These are phyloP conservation scores for Cytospora chrysosperma DNA, from an alignment of 2,329 filamentous ascomycete species.

Conservation along the genomic window DNA sequence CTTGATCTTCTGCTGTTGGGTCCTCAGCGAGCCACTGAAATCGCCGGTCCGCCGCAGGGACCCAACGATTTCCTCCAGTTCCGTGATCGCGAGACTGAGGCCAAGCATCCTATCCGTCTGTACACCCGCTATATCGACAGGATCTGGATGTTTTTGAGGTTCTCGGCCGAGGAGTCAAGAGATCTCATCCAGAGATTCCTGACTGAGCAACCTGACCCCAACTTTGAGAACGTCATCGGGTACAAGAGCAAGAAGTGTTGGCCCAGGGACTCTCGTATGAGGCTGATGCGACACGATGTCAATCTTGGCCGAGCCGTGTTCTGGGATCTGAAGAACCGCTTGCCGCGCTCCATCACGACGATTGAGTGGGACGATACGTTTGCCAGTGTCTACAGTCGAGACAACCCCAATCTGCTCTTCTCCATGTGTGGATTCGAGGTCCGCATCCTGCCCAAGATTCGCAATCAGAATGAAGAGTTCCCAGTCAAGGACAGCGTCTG, in stretches of 20 bases:
- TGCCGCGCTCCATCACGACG: conserved; percentile 91
- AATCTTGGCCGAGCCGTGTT: conserved; percentile 97
- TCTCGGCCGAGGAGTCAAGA: conserved; percentile 88
- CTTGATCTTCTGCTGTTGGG: conserved; percentile 90
- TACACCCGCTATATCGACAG: conserved; percentile 98
- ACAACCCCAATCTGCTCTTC: conserved; percentile 95
- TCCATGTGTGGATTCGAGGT: conserved; percentile 99
- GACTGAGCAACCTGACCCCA: conserved; percentile 96
- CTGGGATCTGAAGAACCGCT: conserved; percentile 96
- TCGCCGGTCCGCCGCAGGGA: conserved; percentile 87
- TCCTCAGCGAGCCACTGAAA: conserved; percentile 93
- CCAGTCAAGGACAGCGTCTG: conserved; percentile 97
- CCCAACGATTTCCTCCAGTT: conserved; percentile 99
- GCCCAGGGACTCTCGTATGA: conserved; percentile 96
- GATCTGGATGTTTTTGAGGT: conserved; percentile 97
- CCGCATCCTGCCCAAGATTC: conserved; percentile 89
- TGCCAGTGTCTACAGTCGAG: conserved; percentile 93
- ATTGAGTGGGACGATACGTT: conserved; percentile 99
- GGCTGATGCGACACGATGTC: conserved; percentile 97
- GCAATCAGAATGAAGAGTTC: conserved; percentile 95
- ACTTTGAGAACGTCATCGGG: conserved; percentile 98
- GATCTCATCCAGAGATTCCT: conserved; percentile 97
- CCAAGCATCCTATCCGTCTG: conserved; percentile 90
- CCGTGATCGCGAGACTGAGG: conserved; percentile 87
- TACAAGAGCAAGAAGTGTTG: conserved; percentile 99